These are phyloP conservation scores for Backusella circina DNA, from an alignment of 192 early-diverging fungal genomes.

Conservation along the genomic window DNA sequence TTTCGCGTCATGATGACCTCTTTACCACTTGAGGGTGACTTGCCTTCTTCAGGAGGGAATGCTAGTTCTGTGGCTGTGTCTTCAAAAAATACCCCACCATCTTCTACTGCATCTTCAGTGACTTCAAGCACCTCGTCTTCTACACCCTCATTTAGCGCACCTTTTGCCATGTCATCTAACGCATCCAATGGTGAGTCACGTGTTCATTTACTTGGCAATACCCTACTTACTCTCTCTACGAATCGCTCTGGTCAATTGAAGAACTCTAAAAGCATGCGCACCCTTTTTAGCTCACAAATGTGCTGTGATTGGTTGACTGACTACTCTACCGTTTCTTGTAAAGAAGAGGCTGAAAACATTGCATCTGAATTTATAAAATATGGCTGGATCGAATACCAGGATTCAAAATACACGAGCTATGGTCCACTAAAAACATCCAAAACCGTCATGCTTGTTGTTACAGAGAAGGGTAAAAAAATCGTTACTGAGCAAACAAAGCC, in stretches of 20 bases:
- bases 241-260: background rate
- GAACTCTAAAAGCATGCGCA: slow-evolving; percentile 1
- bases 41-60: background rate
- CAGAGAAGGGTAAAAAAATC: slow-evolving; percentile 11
- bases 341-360: slow-evolving; percentile 44
- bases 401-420: background rate
- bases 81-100: background rate
- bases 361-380: slow-evolving; percentile 40
- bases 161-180: slow-evolving; percentile 11
- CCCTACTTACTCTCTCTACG: background rate
- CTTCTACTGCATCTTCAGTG: background rate
- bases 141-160: slow-evolving; percentile 2
- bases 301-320: slow-evolving; percentile 49
- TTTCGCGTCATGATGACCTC: slow-evolving; percentile 43
- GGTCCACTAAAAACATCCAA: slow-evolving; percentile 1
- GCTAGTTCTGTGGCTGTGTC: background rate
- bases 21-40: slow-evolving; percentile 30
- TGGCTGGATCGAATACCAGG: slow-evolving; percentile 39
- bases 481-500: background rate
- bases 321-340: slow-evolving; percentile 44
- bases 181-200: background rate
- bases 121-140: slow-evolving; percentile 11
- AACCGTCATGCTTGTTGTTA: slow-evolving; percentile 5
- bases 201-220: slow-evolving; percentile 3
- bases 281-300: slow-evolving; percentile 14